Conservation (phyloP, 352 stramenopile species). For the Blastocystis sp. region DNA sequence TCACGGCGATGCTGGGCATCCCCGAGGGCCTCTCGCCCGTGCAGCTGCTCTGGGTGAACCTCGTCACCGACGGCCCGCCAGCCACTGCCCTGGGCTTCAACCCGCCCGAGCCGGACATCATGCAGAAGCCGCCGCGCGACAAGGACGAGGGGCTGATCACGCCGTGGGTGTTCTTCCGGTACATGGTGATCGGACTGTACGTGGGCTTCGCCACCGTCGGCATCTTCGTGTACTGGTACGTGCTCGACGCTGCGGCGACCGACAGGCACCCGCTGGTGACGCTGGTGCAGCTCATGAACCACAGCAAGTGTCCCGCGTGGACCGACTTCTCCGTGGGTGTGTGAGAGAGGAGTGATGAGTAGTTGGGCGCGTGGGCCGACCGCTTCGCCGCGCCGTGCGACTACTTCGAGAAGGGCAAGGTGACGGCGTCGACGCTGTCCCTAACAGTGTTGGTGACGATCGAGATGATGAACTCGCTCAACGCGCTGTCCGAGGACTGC, state of each 20-base stretch:
- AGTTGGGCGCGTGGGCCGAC: background rate
- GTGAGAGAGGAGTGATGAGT: slow-evolving; percentile 27
- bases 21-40: slow-evolving; percentile 94
- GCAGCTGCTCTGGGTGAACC: slow-evolving; percentile 98
- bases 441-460: slow-evolving; percentile 88
- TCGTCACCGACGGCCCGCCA: slow-evolving; percentile 96
- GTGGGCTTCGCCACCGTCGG: slow-evolving; percentile 86
- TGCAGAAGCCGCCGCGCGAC: slow-evolving; percentile 89
- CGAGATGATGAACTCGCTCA: slow-evolving; percentile 91
- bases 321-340: slow-evolving; percentile 80
- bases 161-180: slow-evolving; percentile 92
- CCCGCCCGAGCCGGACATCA: slow-evolving; percentile 92
- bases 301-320: slow-evolving; percentile 85
- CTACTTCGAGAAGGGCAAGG: slow-evolving; percentile 88
- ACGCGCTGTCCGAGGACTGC: slow-evolving; percentile 79
- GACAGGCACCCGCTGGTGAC: slow-evolving; percentile 85
- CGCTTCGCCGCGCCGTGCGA: slow-evolving; percentile 82
- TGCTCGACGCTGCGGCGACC: slow-evolving; percentile 80
- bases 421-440: slow-evolving; percentile 85
- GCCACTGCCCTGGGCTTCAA: slow-evolving; percentile 98
- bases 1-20: slow-evolving; percentile 89
- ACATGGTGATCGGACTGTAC: slow-evolving; percentile 89
- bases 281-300: slow-evolving; percentile 84
- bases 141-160: slow-evolving; percentile 95
- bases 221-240: slow-evolving; percentile 89